These are phyloP conservation scores for Mortierella sp. DNA, from an alignment of 371 early-diverging fungal genomes.

Conservation along the genomic window DNA sequence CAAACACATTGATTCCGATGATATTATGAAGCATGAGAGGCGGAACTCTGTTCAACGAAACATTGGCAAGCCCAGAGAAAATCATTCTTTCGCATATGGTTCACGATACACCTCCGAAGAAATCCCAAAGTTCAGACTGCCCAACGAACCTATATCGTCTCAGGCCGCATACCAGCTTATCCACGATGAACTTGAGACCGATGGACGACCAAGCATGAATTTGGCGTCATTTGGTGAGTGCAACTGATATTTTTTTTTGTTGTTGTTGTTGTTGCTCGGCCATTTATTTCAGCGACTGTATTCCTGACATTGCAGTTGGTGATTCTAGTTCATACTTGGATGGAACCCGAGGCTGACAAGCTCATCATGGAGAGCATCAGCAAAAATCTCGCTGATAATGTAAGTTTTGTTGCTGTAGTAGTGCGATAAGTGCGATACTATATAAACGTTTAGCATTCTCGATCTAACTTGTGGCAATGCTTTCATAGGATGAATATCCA, in stretches of 20 bases:
- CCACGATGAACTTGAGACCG: slow-evolving; percentile 72
- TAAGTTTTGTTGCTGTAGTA: not conserved
- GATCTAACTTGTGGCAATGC: not conserved
- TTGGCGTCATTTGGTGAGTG: slow-evolving; percentile 64
- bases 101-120: slow-evolving; percentile 62
- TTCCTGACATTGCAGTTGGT: not conserved
- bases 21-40: slow-evolving; percentile 19
- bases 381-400: slow-evolving; percentile 66
- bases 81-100: slow-evolving; percentile 62
- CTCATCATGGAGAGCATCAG: slow-evolving; percentile 66
- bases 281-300: not conserved
- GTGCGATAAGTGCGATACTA: not conserved
- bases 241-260: not conserved
- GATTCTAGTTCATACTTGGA: slow-evolving; percentile 71
- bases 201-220: slow-evolving; percentile 76
- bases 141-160: slow-evolving; percentile 60
- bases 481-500: slow-evolving; percentile 66
- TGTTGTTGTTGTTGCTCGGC: not conserved
- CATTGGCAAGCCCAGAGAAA: not conserved
- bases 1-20: slow-evolving; percentile 47
- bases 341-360: slow-evolving; percentile 74
- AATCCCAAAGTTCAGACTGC: slow-evolving; percentile 63
- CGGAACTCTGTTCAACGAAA: not conserved
- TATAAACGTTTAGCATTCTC: not conserved
- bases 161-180: slow-evolving; percentile 69